phyloP scores from a whole-genome alignment of 176 grass and related monocot genomes.

The Rhynchospora pubera region DNA sequence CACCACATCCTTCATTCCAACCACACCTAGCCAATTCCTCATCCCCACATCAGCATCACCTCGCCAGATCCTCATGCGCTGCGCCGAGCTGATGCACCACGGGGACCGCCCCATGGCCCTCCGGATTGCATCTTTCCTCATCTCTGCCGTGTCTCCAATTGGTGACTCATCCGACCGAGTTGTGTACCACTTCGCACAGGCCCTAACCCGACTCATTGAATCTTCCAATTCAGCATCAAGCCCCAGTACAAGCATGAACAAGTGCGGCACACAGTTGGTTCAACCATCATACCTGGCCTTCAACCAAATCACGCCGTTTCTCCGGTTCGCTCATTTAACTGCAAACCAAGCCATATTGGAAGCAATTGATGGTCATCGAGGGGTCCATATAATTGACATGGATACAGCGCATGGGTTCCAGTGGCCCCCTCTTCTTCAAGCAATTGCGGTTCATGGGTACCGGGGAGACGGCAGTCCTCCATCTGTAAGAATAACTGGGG shows the following conservation, averaged over 20 bases:
- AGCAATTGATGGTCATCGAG: slow-evolving; percentile 43
- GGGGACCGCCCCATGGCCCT: slow-evolving; percentile 49
- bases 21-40: neutral
- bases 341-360: slow-evolving; percentile 98
- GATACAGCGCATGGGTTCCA: slow-evolving; percentile 85
- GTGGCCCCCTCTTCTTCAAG: slow-evolving; percentile 92
- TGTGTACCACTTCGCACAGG: slow-evolving; percentile 73
- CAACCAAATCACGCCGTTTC: slow-evolving; percentile 98
- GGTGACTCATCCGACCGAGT: slow-evolving; percentile 71
- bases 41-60: slow-evolving; percentile 23
- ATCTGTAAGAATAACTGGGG: slow-evolving; percentile 77
- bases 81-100: slow-evolving; percentile 57
- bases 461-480: slow-evolving; percentile 31
- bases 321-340: slow-evolving; percentile 89
- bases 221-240: slow-evolving; percentile 8
- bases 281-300: slow-evolving; percentile 63
- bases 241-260: neutral
- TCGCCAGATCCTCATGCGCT: slow-evolving; percentile 58
- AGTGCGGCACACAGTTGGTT: neutral
- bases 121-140: slow-evolving; percentile 40
- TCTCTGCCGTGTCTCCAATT: slow-evolving; percentile 41
- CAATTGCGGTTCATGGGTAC: slow-evolving; percentile 57
- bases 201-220: slow-evolving; percentile 45
- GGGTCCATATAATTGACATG: slow-evolving; percentile 88
- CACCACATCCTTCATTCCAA: neutral